Percentiles rank a stretch among this genome's conserved stretches.
Conservation (phyloP, 331 rosid species). For the Prunus yedoensis region DNA sequence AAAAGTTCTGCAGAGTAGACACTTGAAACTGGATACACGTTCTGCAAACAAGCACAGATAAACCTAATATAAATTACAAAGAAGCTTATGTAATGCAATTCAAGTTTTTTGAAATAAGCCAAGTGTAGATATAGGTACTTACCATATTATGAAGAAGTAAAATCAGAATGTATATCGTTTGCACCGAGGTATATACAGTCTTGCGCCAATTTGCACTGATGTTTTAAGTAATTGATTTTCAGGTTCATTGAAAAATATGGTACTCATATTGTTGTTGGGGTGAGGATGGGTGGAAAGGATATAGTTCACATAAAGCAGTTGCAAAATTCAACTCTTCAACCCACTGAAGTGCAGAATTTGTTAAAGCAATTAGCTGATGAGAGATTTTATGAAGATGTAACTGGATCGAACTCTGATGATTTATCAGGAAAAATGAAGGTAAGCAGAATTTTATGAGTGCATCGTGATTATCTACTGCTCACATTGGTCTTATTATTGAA, state of each 20-base stretch:
- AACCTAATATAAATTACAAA: background rate
- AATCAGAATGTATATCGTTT: background rate
- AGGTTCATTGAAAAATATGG: slow-evolving; percentile 76
- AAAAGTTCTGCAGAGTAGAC: background rate
- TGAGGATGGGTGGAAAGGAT: slow-evolving; percentile 71
- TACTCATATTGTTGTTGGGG: slow-evolving; percentile 67
- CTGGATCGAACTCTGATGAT: slow-evolving; percentile 31
- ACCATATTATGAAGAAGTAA: background rate
- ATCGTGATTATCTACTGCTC: background rate
- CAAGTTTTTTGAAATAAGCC: background rate
- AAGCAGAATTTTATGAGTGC: slow-evolving; percentile 2
- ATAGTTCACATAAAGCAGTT: slow-evolving; percentile 61
- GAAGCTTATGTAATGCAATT: background rate
- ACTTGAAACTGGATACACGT: background rate
- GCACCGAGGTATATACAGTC: background rate
- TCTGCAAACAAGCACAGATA: background rate
- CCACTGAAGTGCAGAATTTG: slow-evolving; percentile 65
- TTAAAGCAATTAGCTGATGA: slow-evolving; percentile 75
- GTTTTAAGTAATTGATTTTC: slow-evolving; percentile 25
- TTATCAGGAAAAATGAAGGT: slow-evolving; percentile 54
- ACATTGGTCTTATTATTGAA: background rate
- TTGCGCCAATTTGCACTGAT: background rate
- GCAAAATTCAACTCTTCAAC: slow-evolving; percentile 50
- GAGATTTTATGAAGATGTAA: slow-evolving; percentile 54
- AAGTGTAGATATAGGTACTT: background rate